These are phyloP conservation scores for Comarum palustre DNA, from an alignment of 306 rosid genomes.

Conservation along the genomic window DNA sequence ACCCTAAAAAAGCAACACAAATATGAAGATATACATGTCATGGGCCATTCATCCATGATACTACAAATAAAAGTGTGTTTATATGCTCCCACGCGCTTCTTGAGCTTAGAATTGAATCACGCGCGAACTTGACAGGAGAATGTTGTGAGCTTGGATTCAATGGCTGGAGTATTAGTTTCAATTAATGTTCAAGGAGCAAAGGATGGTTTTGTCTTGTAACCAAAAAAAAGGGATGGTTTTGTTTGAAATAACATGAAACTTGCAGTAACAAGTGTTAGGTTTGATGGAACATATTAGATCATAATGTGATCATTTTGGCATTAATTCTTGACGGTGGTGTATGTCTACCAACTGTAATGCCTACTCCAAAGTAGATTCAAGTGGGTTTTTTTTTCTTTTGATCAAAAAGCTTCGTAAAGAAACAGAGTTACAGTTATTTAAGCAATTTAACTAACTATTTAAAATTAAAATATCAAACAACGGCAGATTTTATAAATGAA, in stretches of 20 bases:
- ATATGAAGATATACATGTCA: too few relatives aligned
- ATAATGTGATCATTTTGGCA: not conserved
- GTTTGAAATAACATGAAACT: not conserved
- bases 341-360: not conserved
- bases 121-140: constrained; percentile 1
- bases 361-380: too few relatives aligned
- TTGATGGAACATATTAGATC: not conserved
- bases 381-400: too few relatives aligned
- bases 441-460: too few relatives aligned
- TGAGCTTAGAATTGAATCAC: not conserved
- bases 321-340: not conserved
- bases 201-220: not conserved
- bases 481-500: too few relatives aligned
- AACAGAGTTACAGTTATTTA: too few relatives aligned
- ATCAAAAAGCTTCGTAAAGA: too few relatives aligned
- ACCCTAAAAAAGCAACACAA: too few relatives aligned
- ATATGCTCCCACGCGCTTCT: constrained; percentile 8
- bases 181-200: not conserved
- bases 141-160: constrained; percentile 1
- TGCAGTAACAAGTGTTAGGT: not conserved
- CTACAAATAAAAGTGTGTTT: not conserved
- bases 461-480: too few relatives aligned
- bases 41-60: too few relatives aligned
- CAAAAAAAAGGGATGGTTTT: too few relatives aligned
- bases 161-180: not conserved